Evolutionary conservation across 2,329 filamentous ascomycete genomes (phyloP), one percentile per base, ranked within the genome.

Genomic region (Cytospora piceae): DNA sequence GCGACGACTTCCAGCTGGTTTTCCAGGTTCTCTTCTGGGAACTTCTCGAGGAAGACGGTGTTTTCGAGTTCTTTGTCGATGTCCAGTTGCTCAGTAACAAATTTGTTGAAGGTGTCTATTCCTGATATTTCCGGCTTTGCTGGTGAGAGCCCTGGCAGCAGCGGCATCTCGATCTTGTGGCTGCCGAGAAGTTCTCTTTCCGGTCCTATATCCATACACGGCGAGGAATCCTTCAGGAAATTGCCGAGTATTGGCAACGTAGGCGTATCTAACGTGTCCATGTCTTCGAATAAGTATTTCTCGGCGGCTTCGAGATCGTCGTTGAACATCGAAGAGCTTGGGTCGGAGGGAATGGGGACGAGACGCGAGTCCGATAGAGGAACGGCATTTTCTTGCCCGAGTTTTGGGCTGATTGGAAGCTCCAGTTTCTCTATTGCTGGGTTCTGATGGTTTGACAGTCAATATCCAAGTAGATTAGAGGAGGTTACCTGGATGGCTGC

Each of bases 231-330:
- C 14, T 62, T 37, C 37, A 68, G 49, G 3, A 67, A 61, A 3
- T 8, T 39, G 12, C 64, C 57, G 7, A 58, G 32, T 9, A 64
- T 64, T 62, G 20, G 72, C 37, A 27, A 73, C 20, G 59, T 72
- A 11, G 62, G 54, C 31, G 67, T 34, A 24, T 56, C 63, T 72
- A 71, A 73, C 9, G 70, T 71, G 3, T 69, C 57, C 22, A 63
- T 24, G 6, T 69, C 58, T 22, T 66, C 37, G 7, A 75, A 68
- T 12, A 75, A 63, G 4, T 31, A 66, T 3, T 55, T 60, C 37
- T 74, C 73, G 15, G 71, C 69, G 4, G 57, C 67, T 14, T 65
- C 59, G 14, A 74, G 59, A 2, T 75, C 73, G 9, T 68, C 69
- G 34, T 68, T 71, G 2, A 73, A 49, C 3, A 63, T 55, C 11